Conservation (phyloP, 371 early-diverging fungal species). For the Mucor saturninus region DNA sequence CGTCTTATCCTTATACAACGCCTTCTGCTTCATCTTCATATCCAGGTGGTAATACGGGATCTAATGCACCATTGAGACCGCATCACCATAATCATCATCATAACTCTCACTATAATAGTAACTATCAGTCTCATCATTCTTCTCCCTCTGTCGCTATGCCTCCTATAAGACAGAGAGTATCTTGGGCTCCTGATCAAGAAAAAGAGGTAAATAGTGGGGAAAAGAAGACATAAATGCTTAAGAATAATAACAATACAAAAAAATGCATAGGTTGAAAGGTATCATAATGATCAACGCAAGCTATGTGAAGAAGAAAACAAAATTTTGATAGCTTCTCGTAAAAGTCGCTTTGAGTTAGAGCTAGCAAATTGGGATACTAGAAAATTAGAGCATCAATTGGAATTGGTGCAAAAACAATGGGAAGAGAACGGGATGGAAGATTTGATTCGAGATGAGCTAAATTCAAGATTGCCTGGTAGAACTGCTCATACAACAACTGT, state of each 20-base stretch:
- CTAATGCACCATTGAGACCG: slow-evolving; percentile 2
- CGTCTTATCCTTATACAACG: slow-evolving; percentile 17
- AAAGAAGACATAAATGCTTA: background rate
- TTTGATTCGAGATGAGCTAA: slow-evolving; percentile 29
- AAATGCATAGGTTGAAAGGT: slow-evolving; percentile 39
- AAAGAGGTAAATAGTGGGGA: slow-evolving; percentile 39
- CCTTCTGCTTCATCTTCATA: slow-evolving; percentile 21
- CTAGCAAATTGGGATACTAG: slow-evolving; percentile 62
- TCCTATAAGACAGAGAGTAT: slow-evolving; percentile 32
- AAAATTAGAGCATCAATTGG: slow-evolving; percentile 58
- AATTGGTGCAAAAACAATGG: slow-evolving; percentile 55
- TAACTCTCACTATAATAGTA: slow-evolving; percentile 7
- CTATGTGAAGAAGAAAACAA: slow-evolving; percentile 50
- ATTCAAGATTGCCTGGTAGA: slow-evolving; percentile 6
- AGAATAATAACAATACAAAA: background rate
- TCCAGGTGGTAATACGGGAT: slow-evolving; percentile 11
- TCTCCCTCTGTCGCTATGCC: slow-evolving; percentile 19
- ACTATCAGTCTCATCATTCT: slow-evolving; percentile 20
- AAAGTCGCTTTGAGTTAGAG: slow-evolving; percentile 54
- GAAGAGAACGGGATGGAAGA: slow-evolving; percentile 55
- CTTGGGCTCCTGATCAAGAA: slow-evolving; percentile 51
- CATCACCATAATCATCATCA: slow-evolving; percentile 16
- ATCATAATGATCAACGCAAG: slow-evolving; percentile 38
- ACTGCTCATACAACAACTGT: background rate
- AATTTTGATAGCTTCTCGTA: slow-evolving; percentile 42